phyloP scores from a whole-genome alignment of 192 early-diverging fungal genomes.

The Backusella westeae region DNA sequence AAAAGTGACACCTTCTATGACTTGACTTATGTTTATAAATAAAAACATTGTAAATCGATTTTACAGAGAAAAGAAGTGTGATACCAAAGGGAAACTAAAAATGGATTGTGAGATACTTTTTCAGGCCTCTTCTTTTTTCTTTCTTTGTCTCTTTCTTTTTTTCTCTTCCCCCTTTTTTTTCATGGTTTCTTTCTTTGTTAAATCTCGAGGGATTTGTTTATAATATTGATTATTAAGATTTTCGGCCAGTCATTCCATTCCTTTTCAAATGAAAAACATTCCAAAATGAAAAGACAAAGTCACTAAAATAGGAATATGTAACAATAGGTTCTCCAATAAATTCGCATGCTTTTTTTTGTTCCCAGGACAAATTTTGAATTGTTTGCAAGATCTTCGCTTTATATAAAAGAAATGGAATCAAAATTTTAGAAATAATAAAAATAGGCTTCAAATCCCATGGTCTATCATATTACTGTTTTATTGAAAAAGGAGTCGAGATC shows the following conservation, averaged over 20 bases:
- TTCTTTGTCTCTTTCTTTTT: background rate
- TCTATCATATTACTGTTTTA: background rate
- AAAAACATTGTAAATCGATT: background rate
- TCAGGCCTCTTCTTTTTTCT: background rate
- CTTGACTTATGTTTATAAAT: background rate
- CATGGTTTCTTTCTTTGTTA: background rate
- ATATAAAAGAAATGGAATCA: background rate
- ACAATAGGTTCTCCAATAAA: background rate
- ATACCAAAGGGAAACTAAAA: background rate
- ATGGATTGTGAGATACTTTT: background rate
- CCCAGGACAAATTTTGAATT: background rate
- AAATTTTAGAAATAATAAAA: background rate
- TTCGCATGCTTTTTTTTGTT: background rate
- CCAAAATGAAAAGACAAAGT: background rate
- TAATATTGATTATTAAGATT: background rate
- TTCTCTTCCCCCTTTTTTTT: background rate
- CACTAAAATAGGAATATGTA: background rate
- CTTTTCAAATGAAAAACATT: background rate
- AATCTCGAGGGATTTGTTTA: background rate
- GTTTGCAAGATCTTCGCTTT: background rate
- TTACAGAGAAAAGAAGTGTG: background rate
- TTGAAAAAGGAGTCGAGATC: background rate
- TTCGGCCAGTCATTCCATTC: background rate
- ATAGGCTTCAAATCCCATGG: background rate
- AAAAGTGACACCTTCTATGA: background rate